Conservation (phyloP, 805 yeast genomes). For the Kluyveromyces starmeri region DNA sequence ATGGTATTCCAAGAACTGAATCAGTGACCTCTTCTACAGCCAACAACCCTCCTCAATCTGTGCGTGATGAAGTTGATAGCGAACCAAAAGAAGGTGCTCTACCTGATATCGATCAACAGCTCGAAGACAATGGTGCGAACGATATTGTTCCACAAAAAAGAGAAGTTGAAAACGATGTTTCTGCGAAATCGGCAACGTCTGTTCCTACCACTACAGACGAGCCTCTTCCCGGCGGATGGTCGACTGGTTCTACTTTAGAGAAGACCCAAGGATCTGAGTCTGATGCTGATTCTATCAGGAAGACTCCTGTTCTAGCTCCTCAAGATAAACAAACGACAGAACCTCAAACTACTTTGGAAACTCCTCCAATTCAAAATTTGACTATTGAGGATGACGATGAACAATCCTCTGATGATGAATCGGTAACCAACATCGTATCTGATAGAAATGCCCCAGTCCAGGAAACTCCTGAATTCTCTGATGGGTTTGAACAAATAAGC, state of each 20-base stretch:
- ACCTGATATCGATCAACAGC: neutral
- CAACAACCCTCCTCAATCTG: constrained; percentile 86
- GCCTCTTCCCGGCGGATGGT: neutral
- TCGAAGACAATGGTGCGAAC: neutral
- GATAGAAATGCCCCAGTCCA: constrained; percentile 27
- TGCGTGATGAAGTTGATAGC: constrained; percentile 62
- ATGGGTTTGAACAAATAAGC: constrained; percentile 21
- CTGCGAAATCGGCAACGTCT: constrained; percentile 8
- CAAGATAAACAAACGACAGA: constrained; percentile 11
- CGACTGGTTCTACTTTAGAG: constrained; percentile 5
- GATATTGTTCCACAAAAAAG: constrained; percentile 2
- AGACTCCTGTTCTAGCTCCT: constrained; percentile 6
- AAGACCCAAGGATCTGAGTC: constrained; percentile 13
- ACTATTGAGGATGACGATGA: constrained; percentile 39
- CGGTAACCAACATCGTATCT: constrained; percentile 30
- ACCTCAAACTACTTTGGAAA: constrained; percentile 35
- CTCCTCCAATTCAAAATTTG: constrained; percentile 54
- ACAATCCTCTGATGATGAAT: constrained; percentile 30
- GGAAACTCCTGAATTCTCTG: constrained; percentile 19
- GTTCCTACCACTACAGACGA: neutral
- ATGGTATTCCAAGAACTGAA: constrained; percentile 47
- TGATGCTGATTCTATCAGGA: constrained; percentile 7
- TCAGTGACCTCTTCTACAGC: constrained; percentile 86
- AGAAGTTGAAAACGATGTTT: constrained; percentile 25
- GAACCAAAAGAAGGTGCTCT: constrained; percentile 5